Percentiles rank a stretch among this genome's conserved stretches.
Conservation (phyloP, 176 grass and related monocot genomes). For the Metroxylon sagu region DNA sequence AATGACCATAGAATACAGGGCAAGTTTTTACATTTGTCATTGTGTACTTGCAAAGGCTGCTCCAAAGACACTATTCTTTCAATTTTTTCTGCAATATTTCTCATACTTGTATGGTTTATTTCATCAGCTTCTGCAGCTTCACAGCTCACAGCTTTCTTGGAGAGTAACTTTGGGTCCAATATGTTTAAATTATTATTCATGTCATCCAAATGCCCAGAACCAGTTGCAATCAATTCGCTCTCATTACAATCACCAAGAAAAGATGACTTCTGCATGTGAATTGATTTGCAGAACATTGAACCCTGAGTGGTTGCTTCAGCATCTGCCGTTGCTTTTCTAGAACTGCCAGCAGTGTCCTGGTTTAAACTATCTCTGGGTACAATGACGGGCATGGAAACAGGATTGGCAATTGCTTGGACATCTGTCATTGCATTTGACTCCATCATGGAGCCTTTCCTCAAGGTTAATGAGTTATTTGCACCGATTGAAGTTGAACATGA, state of each 20-base stretch:
- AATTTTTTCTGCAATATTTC: conserved; percentile 45
- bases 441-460: conserved; percentile 27
- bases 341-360: conserved; percentile 23
- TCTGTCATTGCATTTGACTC: conserved; percentile 44
- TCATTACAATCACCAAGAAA: conserved; percentile 34
- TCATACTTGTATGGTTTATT: conserved; percentile 17
- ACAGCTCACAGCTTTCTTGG: conserved; percentile 21
- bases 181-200: conserved; percentile 16
- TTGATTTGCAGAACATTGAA: conserved; percentile 20
- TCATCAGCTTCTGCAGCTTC: conserved; percentile 24
- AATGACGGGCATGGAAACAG: conserved; percentile 48
- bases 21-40: neutral
- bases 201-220: conserved; percentile 15
- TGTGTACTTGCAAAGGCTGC: conserved; percentile 25
- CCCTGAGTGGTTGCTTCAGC: conserved; percentile 30
- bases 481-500: conserved; percentile 27
- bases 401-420: conserved; percentile 43
- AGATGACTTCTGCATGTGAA: conserved; percentile 34
- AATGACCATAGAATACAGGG: no score
- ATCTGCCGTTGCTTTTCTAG: conserved; percentile 21
- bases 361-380: conserved; percentile 71
- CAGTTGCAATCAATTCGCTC: conserved; percentile 25
- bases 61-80: conserved; percentile 46
- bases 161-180: conserved; percentile 35
- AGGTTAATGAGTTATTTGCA: conserved; percentile 30